Conservation (phyloP, 129 eudicot genomes). For the Chrysanthemum seticuspe region DNA sequence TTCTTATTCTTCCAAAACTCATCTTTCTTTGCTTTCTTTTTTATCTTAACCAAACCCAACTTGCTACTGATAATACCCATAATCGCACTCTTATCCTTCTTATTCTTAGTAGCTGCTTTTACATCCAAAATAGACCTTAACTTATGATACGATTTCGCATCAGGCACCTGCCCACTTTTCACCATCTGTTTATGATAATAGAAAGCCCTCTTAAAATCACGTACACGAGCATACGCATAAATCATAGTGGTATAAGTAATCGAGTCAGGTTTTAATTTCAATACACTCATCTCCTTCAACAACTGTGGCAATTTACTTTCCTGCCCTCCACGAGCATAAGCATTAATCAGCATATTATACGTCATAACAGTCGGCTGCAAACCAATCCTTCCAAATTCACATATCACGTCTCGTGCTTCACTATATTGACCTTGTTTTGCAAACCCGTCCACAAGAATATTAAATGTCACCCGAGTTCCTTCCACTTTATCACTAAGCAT, state of each 20-base stretch:
- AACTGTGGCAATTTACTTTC: constrained; percentile 75
- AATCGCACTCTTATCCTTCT: constrained; percentile 86
- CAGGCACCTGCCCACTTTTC: constrained; percentile 89
- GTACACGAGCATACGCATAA: constrained; percentile 76
- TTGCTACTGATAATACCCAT: constrained; percentile 82
- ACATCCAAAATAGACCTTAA: constrained; percentile 80
- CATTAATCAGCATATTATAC: constrained; percentile 90
- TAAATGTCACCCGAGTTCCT: constrained; percentile 87
- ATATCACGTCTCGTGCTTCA: constrained; percentile 84
- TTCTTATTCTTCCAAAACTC: constrained; percentile 91
- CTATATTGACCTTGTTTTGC: constrained; percentile 80
- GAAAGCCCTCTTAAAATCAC: constrained; percentile 91
- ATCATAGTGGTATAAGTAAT: constrained; percentile 88
- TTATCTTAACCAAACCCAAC: constrained; percentile 66
- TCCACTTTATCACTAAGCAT: constrained; percentile 78
- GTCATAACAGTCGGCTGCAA: constrained; percentile 84
- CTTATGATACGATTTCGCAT: constrained; percentile 71
- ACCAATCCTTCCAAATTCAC: constrained; percentile 81
- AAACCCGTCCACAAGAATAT: constrained; percentile 82
- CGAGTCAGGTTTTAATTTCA: constrained; percentile 79
- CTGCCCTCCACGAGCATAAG: constrained; percentile 87
- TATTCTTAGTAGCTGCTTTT: constrained; percentile 76
- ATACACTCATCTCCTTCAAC: constrained; percentile 75
- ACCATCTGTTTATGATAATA: constrained; percentile 92
- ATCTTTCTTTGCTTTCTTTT: constrained; percentile 82